Evolutionary conservation across 2,329 filamentous ascomycete genomes (phyloP).

Genomic region (Colletotrichum liaoningense): DNA sequence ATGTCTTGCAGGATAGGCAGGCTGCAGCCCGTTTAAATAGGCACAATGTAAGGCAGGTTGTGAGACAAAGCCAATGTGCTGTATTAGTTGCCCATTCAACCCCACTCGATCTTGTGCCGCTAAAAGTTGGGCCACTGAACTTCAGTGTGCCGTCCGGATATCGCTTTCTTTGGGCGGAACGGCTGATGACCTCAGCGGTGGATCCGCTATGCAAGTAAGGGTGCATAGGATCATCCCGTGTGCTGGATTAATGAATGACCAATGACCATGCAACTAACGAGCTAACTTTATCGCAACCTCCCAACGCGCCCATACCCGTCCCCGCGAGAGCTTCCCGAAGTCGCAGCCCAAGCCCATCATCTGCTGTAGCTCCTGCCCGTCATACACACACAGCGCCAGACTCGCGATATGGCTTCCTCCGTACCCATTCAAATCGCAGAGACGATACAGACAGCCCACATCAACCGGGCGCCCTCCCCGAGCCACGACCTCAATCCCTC

Average conservation of each 20-base stretch:
- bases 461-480: slow-evolving; percentile 78
- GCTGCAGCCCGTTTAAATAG: neutral
- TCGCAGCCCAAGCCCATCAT: neutral
- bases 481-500: slow-evolving; percentile 83
- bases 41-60: neutral
- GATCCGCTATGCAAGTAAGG: slow-evolving; percentile 3
- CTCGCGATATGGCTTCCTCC: slow-evolving; percentile 58
- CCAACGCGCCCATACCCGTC: neutral
- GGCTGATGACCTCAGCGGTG: slow-evolving; percentile 22
- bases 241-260: neutral
- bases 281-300: slow-evolving; percentile 27
- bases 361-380: neutral
- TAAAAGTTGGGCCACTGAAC: slow-evolving; percentile 6
- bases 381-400: neutral
- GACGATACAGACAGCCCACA: slow-evolving; percentile 82
- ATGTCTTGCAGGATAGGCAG: neutral
- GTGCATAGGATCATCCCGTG: neutral
- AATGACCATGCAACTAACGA: slow-evolving; percentile 18
- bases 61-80: slow-evolving; percentile 26
- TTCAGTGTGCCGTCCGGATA: neutral
- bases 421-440: slow-evolving; percentile 77
- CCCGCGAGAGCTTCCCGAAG: neutral
- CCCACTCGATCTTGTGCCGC: slow-evolving; percentile 14
- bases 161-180: neutral
- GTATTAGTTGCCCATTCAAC: slow-evolving; percentile 15